Evolutionary conservation across 148 eudicot species (phyloP).

Genomic region (Cornus suecica): DNA sequence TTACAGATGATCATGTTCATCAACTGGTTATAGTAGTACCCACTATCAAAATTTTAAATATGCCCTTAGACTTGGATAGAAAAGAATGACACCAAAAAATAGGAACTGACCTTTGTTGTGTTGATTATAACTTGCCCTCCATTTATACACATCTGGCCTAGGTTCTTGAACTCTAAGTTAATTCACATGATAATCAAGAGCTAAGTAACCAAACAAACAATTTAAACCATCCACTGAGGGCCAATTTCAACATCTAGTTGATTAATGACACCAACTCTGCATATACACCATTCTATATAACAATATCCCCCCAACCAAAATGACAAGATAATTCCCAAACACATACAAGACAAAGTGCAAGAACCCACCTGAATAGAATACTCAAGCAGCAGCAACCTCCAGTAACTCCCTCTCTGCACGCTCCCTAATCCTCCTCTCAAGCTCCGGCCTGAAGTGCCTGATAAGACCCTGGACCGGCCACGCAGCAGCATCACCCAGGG

Average conservation of each 20-base stretch:
- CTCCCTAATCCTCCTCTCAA: constrained; percentile 83
- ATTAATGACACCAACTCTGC: background rate
- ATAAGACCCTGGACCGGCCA: constrained; percentile 99
- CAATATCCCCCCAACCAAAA: background rate
- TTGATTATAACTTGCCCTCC: background rate
- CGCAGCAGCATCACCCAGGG: constrained; percentile 96
- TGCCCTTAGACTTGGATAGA: background rate
- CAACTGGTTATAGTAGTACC: background rate
- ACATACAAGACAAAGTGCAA: background rate
- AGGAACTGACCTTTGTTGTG: too few relatives aligned
- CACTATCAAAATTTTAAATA: background rate
- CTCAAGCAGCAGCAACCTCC: constrained; percentile 74
- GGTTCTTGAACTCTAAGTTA: background rate
- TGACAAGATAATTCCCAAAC: background rate
- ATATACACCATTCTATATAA: background rate
- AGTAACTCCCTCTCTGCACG: constrained; percentile 76
- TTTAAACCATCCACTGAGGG: background rate
- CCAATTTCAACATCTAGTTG: background rate
- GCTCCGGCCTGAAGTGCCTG: constrained; percentile 90
- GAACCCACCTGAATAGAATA: constrained; percentile 38
- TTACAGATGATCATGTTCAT: background rate
- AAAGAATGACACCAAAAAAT: background rate
- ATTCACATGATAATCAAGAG: background rate
- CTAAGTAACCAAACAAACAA: background rate
- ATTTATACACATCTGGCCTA: background rate